Evolutionary conservation across 495 filamentous ascomycete genomes (phyloP).

Genomic region (Cairneyella variabilis): DNA sequence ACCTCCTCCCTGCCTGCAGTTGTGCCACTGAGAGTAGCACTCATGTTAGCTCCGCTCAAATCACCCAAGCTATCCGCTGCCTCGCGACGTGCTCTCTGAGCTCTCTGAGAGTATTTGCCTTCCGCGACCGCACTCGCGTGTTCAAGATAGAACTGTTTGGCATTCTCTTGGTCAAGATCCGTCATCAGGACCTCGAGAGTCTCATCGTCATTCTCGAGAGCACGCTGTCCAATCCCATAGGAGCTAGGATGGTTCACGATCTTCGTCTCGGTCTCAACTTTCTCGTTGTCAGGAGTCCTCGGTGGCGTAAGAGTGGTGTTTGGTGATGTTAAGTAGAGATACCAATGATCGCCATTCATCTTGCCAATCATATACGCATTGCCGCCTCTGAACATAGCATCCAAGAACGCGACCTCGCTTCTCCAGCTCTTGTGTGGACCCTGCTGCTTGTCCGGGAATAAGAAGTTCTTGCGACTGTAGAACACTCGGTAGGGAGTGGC

Average conservation of each 20-base stretch:
- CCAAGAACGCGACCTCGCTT: slow-evolving; percentile 87
- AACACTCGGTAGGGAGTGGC: slow-evolving; percentile 94
- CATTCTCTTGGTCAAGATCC: slow-evolving; percentile 86
- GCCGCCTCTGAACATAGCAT: slow-evolving; percentile 83
- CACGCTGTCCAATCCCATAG: slow-evolving; percentile 19
- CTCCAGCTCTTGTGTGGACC: slow-evolving; percentile 97
- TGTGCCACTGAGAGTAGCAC: slow-evolving; percentile 27
- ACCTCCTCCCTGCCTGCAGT: slow-evolving; percentile 50
- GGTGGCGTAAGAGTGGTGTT: slow-evolving; percentile 80
- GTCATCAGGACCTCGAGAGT: slow-evolving; percentile 98
- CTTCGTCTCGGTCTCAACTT: slow-evolving; percentile 61
- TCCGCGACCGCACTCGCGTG: slow-evolving; percentile 88
- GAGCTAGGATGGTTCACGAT: slow-evolving; percentile 51
- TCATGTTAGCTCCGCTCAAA: slow-evolving; percentile 38
- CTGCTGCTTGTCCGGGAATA: slow-evolving; percentile 91
- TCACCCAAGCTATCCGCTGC: slow-evolving; percentile 49
- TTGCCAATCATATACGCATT: slow-evolving; percentile 99
- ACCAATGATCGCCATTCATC: slow-evolving; percentile 99
- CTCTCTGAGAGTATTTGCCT: slow-evolving; percentile 63
- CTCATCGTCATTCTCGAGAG: slow-evolving; percentile 60
- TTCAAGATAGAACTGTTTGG: slow-evolving; percentile 94
- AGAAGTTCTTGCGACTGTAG: slow-evolving; percentile 97
- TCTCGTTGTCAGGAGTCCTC: slow-evolving; percentile 57
- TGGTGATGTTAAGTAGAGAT: slow-evolving; percentile 91
- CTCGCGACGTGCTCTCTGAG: slow-evolving; percentile 50